Evolutionary conservation across 441 rosid genomes (phyloP), one percentile per base, ranked within the genome.

Genomic region (Iberis amara): DNA sequence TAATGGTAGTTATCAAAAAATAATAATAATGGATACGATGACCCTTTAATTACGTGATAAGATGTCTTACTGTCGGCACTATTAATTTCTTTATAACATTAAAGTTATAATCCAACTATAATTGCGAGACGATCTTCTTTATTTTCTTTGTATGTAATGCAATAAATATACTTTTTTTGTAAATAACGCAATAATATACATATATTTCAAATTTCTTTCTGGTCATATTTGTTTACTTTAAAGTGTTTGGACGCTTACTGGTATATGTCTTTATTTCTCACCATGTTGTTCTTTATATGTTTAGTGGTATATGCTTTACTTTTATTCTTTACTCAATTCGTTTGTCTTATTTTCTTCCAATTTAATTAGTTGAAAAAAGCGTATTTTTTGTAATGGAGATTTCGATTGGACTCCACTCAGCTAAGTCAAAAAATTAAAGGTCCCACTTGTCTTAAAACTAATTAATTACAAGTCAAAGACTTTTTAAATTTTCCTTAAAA

Each of bases 281-380:
- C 46, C 61, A 58, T 52, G 50, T 65, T 59, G 61, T 65, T 59
- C 39, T 58, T 59, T 59, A 45, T 65, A 52, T 32, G 45, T 59
- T 58, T 52, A 58, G 65, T 65, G 55, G 50, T 52, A 52, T 58
- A 38, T 52, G 70, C 65, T 58, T 65, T 65, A 52, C 65, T 59
- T 58, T 59, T 59, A 59, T 59, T 59, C 65, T 59, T 52, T 52
- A 47, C 61, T 46, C 46, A 46, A 52, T 46, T 45, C 12, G 39
- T 39, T 65, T 59, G 39, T 65, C 45, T 65, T 65, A 46, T 65
- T 57, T 51, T 64, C 36, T 24, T 38, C 48, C 37, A 44, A 3
- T 57, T 23, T 57, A 51, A 38, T 45, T 43, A 51, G 55, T 57
- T 41, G 9, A 36, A 42, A 56, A 64, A 64, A 6, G 11, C 32